A percentile compares a stretch with the other conserved stretches of the same genome.
phyloP scores from a whole-genome alignment of 2,329 filamentous ascomycete species.

The Penicillium sp. region DNA sequence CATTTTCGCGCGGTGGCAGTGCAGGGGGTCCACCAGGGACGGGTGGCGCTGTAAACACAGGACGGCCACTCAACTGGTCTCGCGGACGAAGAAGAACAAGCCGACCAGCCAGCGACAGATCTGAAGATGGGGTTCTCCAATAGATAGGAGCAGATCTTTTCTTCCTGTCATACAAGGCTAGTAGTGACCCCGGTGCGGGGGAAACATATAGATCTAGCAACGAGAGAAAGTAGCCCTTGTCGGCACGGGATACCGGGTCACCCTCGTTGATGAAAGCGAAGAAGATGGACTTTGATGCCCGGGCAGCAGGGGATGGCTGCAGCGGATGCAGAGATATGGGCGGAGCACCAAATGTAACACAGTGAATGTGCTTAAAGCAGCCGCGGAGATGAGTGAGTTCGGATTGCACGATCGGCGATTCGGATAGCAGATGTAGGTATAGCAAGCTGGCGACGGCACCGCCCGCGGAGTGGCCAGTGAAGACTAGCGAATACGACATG shows the following conservation, averaged over 20 bases:
- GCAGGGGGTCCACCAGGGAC: constrained; percentile 60
- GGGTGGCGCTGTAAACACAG: constrained; percentile 57
- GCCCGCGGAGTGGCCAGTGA: constrained; percentile 79
- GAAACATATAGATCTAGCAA: constrained; percentile 62
- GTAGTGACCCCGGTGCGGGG: constrained; percentile 42
- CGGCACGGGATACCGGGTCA: constrained; percentile 68
- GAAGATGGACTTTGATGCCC: constrained; percentile 61
- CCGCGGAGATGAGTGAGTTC: constrained; percentile 62
- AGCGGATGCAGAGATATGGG: constrained; percentile 66
- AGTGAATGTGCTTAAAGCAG: constrained; percentile 71
- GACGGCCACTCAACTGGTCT: constrained; percentile 57
- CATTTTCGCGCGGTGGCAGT: constrained; percentile 41
- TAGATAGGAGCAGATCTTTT: constrained; percentile 18
- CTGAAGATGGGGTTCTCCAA: constrained; percentile 11
- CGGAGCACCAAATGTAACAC: constrained; percentile 75
- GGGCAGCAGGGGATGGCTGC: constrained; percentile 45
- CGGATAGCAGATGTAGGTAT: constrained; percentile 69
- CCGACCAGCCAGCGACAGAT: constrained; percentile 11
- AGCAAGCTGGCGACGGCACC: constrained; percentile 73
- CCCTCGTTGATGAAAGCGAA: constrained; percentile 77
- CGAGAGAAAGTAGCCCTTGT: constrained; percentile 64
- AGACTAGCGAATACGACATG: constrained; percentile 60
- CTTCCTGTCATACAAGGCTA: constrained; percentile 12
- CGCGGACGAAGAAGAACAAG: constrained; percentile 12
- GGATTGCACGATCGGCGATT: constrained; percentile 37